phyloP scores from a whole-genome alignment of 306 rosid genomes.

The Ziziphus jujuba region DNA sequence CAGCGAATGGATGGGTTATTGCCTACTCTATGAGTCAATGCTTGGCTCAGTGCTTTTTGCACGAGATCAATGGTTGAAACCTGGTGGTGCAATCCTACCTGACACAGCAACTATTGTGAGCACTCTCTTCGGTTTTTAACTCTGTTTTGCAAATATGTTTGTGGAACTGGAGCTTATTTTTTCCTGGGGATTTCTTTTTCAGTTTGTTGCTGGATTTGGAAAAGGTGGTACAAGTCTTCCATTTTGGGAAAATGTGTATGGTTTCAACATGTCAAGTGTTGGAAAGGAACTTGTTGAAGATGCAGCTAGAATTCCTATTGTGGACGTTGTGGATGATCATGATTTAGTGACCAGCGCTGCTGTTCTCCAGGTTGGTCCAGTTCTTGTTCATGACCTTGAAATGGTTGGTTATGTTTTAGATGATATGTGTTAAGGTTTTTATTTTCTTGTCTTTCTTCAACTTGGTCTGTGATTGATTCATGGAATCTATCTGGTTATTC shows the following conservation, averaged over 20 bases:
- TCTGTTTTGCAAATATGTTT: background rate
- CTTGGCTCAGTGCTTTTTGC: slow-evolving; percentile 91
- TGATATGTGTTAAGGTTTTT: background rate
- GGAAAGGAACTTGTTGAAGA: slow-evolving; percentile 78
- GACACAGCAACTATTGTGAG: slow-evolving; percentile 94
- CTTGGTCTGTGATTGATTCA: background rate
- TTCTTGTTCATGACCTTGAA: background rate
- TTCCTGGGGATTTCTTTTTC: slow-evolving; percentile 6
- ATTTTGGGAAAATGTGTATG: slow-evolving; percentile 85
- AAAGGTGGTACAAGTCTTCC: slow-evolving; percentile 87
- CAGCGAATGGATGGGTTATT: slow-evolving; percentile 99
- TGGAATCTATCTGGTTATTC: background rate
- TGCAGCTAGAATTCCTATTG: slow-evolving; percentile 76
- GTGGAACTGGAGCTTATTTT: background rate
- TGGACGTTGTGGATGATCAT: slow-evolving; percentile 64
- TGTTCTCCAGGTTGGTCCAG: slow-evolving; percentile 68
- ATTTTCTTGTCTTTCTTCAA: too few relatives aligned
- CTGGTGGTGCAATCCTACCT: slow-evolving; percentile 94
- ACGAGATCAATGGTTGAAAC: slow-evolving; percentile 88
- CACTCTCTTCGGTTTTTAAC: slow-evolving; percentile 10
- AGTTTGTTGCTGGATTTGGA: slow-evolving; percentile 98
- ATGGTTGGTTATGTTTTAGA: background rate
- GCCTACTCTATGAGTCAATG: slow-evolving; percentile 92
- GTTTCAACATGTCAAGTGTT: slow-evolving; percentile 75
- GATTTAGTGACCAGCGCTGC: slow-evolving; percentile 73